Base-by-base conservation (phyloP, 1,284 basidiomycete genomes). In the Ceratobasidium sp. region DNA sequence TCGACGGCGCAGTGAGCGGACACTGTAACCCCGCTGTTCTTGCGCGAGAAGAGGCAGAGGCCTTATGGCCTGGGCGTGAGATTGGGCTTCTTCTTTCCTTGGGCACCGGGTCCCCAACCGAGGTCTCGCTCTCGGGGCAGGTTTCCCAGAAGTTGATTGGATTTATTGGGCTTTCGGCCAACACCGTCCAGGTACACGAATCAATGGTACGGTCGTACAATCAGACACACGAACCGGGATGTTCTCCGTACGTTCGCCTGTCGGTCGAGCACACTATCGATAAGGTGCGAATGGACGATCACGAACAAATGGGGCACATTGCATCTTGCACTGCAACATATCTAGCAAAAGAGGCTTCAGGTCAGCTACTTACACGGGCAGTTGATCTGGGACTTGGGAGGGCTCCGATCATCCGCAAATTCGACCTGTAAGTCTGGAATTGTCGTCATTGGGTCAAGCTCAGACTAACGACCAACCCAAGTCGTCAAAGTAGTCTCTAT, bases 1-100 rank as follows among this genome's bases (percentile, higher is more conserved):
- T 66, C 8, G 63, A 66, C 30, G 63, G 63, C 5, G 63, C 63
- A 7, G 63, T 66, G 8, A 66, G 63, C 50, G 63, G 63, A 8
- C 28, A 66, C 23, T 66, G 47, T 26, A 66, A 66, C 44, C 63
- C 63, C 30, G 6, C 63, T 9, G 35, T 35, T 18, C 63, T 66
- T 3, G 63, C 63, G 13, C 63, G 46, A 8, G 63, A 66, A 38
- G 63, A 66, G 16, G 49, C 49, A 1, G 63, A 66, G 21, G 30
- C 35, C 2, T 21, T 66, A 30, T 66, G 63, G 63, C 63, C 63
- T 13, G 63, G 49, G 2, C 47, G 63, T 26, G 49, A 66, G 7
- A 66, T 52, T 54, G 26, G 63, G 26, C 50, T 66, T 32, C 44
- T 66, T 18, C 49, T 66, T 32, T 66, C 63, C 5, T 50, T 66